Percentiles rank a stretch among this genome's conserved stretches.
These are phyloP conservation scores for Leccinum uliginosum DNA, from an alignment of 768 basidiomycete species.

Conservation along the genomic window DNA sequence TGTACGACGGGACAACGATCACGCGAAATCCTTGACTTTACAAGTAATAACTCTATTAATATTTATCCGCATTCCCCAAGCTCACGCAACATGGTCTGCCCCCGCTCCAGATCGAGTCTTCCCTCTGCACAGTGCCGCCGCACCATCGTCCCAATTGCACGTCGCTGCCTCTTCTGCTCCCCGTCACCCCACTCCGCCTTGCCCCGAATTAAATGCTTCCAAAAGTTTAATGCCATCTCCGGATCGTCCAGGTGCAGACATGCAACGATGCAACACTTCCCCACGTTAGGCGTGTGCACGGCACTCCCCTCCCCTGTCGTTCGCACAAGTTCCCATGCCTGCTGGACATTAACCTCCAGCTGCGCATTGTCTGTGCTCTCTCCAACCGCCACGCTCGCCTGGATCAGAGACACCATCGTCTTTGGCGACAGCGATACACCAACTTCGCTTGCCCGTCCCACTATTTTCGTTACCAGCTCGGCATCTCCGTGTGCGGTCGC, in stretches of 20 bases:
- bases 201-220: constrained; percentile 44
- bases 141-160: constrained; percentile 36
- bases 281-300: constrained; percentile 44
- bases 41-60: background rate
- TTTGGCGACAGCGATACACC: constrained; percentile 42
- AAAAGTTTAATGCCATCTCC: constrained; percentile 55
- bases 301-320: constrained; percentile 33
- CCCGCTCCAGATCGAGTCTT: constrained; percentile 18
- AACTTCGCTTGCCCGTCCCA: constrained; percentile 35
- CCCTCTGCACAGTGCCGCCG: constrained; percentile 25
- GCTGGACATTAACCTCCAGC: constrained; percentile 34
- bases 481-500: constrained; percentile 45
- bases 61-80: constrained; percentile 8
- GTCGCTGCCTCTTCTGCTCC: constrained; percentile 42
- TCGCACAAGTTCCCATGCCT: constrained; percentile 40
- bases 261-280: constrained; percentile 45
- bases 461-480: constrained; percentile 41
- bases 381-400: constrained; percentile 31
- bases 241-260: constrained; percentile 49
- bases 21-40: background rate
- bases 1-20: background rate
- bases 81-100: constrained; percentile 18
- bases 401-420: constrained; percentile 47
- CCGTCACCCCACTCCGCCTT: constrained; percentile 46
- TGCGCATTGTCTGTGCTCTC: constrained; percentile 24